phyloP scores from a whole-genome alignment of 176 grass and related monocot genomes.

The Aegilops longissima region DNA sequence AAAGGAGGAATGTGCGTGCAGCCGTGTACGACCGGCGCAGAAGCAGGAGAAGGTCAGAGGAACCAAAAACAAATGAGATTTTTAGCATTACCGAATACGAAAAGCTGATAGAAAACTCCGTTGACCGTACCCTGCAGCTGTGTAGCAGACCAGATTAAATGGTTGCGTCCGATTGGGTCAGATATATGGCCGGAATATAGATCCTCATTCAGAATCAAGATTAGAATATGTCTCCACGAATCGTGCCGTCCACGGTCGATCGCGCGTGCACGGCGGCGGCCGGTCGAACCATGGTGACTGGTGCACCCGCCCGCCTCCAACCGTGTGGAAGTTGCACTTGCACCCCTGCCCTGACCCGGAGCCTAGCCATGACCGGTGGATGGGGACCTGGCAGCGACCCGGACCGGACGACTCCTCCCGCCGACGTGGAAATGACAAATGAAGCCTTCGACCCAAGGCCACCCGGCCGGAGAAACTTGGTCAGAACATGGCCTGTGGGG shows the following conservation, averaged over 20 bases:
- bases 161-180: neutral
- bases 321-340: neutral
- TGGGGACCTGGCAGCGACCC: slow-evolving; percentile 20
- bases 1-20: neutral
- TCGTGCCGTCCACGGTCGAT: neutral
- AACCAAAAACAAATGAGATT: neutral
- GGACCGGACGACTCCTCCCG: neutral
- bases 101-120: neutral
- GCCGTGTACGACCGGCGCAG: slow-evolving; percentile 1
- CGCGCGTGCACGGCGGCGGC: neutral
- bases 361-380: neutral
- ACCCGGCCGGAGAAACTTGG: too few species aligned
- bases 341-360: neutral
- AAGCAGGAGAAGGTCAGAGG: slow-evolving; percentile 5
- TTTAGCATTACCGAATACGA: too few species aligned
- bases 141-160: neutral
- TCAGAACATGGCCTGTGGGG: too few species aligned
- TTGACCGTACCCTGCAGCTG: slow-evolving; percentile 4
- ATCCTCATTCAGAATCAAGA: neutral
- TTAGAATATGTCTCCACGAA: neutral
- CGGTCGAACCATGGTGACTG: neutral
- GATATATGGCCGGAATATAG: neutral
- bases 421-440: neutral
- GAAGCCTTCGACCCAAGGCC: neutral
- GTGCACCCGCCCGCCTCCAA: neutral